Evolutionary conservation across 2,329 filamentous ascomycete genomes (phyloP).

Genomic region (Ramichloridium luteum): DNA sequence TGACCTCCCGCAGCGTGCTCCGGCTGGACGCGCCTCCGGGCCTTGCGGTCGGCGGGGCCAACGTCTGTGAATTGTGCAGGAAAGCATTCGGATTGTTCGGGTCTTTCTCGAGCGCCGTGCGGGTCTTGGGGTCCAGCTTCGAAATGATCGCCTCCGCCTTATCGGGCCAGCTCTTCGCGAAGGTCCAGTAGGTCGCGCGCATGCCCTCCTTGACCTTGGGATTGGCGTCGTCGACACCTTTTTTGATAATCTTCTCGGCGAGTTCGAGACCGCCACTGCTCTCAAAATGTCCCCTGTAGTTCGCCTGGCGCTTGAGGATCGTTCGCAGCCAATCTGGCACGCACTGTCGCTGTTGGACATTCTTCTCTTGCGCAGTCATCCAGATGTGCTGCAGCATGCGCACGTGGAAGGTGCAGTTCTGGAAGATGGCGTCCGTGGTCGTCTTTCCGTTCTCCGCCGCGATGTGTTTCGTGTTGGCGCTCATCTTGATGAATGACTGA

Average conservation of each 20-base stretch:
- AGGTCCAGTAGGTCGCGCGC: constrained; percentile 77
- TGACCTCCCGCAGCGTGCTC: constrained; percentile 62
- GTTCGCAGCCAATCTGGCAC: constrained; percentile 75
- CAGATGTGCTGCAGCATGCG: constrained; percentile 79
- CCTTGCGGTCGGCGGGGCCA: constrained; percentile 16
- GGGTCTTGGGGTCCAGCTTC: constrained; percentile 64
- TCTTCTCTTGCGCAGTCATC: constrained; percentile 79
- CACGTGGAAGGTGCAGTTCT: constrained; percentile 63
- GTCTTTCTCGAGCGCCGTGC: constrained; percentile 70
- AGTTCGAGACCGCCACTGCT: constrained; percentile 71
- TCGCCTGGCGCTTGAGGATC: constrained; percentile 61
- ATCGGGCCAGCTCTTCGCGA: constrained; percentile 63
- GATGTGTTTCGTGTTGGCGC: constrained; percentile 84
- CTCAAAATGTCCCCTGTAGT: constrained; percentile 72
- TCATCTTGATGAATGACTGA: constrained; percentile 81
- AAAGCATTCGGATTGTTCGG: constrained; percentile 60
- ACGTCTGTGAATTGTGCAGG: constrained; percentile 36
- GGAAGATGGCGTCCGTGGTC: constrained; percentile 70
- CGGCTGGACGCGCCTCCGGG: constrained; percentile 35
- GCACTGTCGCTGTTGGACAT: constrained; percentile 71
- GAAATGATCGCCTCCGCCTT: constrained; percentile 68
- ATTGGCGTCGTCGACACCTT: constrained; percentile 79
- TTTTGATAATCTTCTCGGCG: constrained; percentile 79
- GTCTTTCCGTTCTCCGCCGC: constrained; percentile 69
- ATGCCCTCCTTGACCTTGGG: constrained; percentile 79